Evolutionary conservation across 805 yeast species (phyloP), one percentile per base, ranked within the genome.

Genomic region (Teunomyces kruisii): DNA sequence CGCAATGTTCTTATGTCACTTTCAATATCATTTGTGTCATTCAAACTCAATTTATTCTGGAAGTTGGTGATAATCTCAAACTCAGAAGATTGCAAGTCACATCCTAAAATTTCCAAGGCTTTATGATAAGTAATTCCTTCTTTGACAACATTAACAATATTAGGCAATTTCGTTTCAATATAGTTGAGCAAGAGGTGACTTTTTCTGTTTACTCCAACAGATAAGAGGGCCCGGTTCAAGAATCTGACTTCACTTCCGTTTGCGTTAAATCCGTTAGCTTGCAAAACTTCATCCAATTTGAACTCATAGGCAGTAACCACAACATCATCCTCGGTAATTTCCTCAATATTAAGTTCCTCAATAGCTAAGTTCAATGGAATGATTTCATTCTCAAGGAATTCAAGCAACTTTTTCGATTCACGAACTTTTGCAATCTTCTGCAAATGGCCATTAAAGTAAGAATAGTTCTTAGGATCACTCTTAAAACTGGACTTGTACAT

Each of bases 241-340:
- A 71, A 64, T 40, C 57, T 47, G 27, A 78, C 51, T 31, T 65
- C 69, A 42, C 76, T 57, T 43, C 74, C 70, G 32, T 56, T 54
- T 7, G 54, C 44, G 29, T 60, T 54, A 43, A 64, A 62, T 15
- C 65, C 62, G 42, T 59, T 61, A 1, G 60, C 41, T 39, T 62
- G 66, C 44, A 67, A 47, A 2, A 67, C 55, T 45, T 87, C 95
- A 33, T 78, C 78, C 1, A 75, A 56, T 47, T 82, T 81, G 35
- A 85, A 72, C 46, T 85, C 83, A 56, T 80, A 86, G 0, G 95
- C 91, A 1, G 95, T 85, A 24, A 81, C 73, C 2, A 88, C 78
- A 36, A 86, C 80, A 50, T 87, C 94, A 57, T 72, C 77, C 46
- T 72, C 77, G 12, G 77, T 72, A 29, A 70, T 62, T 41, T 68